These are phyloP conservation scores for Saccharomycopsis sp. DNA, from an alignment of 805 yeast species.

Conservation along the genomic window DNA sequence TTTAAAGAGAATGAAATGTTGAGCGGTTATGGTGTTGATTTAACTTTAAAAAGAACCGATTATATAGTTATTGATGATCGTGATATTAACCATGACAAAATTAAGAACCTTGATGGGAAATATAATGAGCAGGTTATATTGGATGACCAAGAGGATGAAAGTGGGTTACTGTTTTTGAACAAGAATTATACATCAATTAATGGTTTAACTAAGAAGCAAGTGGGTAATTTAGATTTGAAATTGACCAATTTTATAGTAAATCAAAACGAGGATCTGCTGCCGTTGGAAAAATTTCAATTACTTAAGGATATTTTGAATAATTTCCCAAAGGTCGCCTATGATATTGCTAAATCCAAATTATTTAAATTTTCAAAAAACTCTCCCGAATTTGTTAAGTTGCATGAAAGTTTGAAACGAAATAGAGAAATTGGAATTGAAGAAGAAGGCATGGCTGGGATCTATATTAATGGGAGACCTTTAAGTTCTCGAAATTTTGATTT, in stretches of 20 bases:
- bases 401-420: constrained; percentile 28
- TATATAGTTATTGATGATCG: constrained; percentile 61
- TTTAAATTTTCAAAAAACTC: constrained; percentile 16
- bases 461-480: constrained; percentile 62
- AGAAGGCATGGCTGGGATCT: constrained; percentile 41
- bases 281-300: constrained; percentile 31
- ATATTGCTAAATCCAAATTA: constrained; percentile 27
- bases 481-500: constrained; percentile 39
- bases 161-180: constrained; percentile 22
- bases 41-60: constrained; percentile 59
- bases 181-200: constrained; percentile 28
- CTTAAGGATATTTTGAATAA: constrained; percentile 38
- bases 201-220: constrained; percentile 28
- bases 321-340: constrained; percentile 48
- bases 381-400: constrained; percentile 24
- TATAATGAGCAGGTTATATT: constrained; percentile 25
- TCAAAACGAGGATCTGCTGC: too few relatives aligned
- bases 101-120: constrained; percentile 24
- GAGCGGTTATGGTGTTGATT: constrained; percentile 61
- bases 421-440: constrained; percentile 33
- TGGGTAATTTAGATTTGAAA: constrained; percentile 35
- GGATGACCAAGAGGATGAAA: constrained; percentile 3
- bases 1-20: constrained; percentile 28
- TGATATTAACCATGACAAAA: constrained; percentile 27
- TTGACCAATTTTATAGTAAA: constrained; percentile 30